Base-by-base conservation (phyloP, 306 rosid species). In the Calophaca sinica region DNA sequence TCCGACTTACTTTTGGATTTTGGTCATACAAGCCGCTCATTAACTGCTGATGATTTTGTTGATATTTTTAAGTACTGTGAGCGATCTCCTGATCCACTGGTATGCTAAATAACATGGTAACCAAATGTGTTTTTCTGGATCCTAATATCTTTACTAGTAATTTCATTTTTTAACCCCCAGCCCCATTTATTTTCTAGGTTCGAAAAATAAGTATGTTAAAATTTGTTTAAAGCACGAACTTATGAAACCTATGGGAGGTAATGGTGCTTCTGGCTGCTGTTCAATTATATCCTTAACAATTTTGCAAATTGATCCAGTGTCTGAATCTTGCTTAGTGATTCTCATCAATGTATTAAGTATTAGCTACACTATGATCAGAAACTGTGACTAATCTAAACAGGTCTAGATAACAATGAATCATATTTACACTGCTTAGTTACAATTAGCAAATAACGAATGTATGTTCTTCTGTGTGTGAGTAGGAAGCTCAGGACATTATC, bases 11-110 rank as follows among this genome's bases (percentile, higher is more conserved):
- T 93, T 73, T 63, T 50, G 62, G 88, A 73, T 70, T 86, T 90
- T 48, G 85, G 82, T 72, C 76, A 72, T 60, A 83, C 64, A 82
- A 89, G 82, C 50, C 60, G 26, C 63, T 81, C 88, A 11, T 82
- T 82, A 65, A 71, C 82, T 41, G 87, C 91, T 12, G 70, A 81
- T 71, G 87, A 88, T 86, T 93, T 93, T 75, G 70, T 85, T 75
- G 15, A 54, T 74, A 81, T 93, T 85, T 82, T 90, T 15, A 73
- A 72, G 53, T 80, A 86, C 82, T 93, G 98, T 86, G 90, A 89
- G 7, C 67, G 7, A 28, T 84, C 90, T 41, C 88, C 93, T 49
- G 96, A 93, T 87, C 96, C 98, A 49, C 57, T 93, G 93, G 98
- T 93, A 90, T 73, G 89, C 85, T 65, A 69, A 54, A 67, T 44